phyloP scores from a whole-genome alignment of 192 early-diverging fungal genomes.

The Phycomyces blakesleeanus region DNA sequence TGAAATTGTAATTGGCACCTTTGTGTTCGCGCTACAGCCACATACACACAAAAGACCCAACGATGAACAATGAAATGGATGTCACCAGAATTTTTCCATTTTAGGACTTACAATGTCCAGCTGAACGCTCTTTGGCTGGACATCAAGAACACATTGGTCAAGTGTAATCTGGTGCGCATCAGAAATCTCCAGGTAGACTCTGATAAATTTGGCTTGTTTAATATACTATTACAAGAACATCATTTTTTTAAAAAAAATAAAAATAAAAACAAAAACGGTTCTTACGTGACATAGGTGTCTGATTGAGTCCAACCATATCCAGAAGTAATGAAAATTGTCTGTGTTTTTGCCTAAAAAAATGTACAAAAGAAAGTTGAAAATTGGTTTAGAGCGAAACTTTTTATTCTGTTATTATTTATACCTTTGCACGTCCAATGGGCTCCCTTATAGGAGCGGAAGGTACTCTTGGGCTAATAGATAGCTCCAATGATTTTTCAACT shows the following conservation, averaged over 20 bases:
- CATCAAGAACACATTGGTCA: not conserved
- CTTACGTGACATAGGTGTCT: not conserved
- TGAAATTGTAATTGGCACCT: constrained; percentile 8
- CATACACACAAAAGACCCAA: no score
- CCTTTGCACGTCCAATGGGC: not conserved
- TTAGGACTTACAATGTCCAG: constrained; percentile 4
- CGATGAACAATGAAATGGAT: not conserved
- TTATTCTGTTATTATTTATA: not conserved
- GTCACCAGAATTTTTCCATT: not conserved
- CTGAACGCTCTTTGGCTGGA: constrained; percentile 4
- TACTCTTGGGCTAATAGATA: no score
- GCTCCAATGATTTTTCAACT: no score
- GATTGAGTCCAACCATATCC: constrained; percentile 3
- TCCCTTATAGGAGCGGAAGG: not conserved
- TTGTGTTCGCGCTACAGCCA: not conserved
- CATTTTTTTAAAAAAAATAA: no score
- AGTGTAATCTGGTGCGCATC: not conserved
- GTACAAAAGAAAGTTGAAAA: not conserved
- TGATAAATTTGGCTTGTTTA: not conserved
- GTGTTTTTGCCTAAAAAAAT: not conserved
- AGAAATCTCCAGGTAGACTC: not conserved
- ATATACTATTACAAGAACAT: no score
- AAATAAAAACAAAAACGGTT: not conserved
- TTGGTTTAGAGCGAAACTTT: not conserved
- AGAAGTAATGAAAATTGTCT: constrained; percentile 2